Evolutionary conservation across 2,329 filamentous ascomycete species (phyloP), one percentile per base, ranked within the genome.

Genomic region (Xylariaceae sp.): DNA sequence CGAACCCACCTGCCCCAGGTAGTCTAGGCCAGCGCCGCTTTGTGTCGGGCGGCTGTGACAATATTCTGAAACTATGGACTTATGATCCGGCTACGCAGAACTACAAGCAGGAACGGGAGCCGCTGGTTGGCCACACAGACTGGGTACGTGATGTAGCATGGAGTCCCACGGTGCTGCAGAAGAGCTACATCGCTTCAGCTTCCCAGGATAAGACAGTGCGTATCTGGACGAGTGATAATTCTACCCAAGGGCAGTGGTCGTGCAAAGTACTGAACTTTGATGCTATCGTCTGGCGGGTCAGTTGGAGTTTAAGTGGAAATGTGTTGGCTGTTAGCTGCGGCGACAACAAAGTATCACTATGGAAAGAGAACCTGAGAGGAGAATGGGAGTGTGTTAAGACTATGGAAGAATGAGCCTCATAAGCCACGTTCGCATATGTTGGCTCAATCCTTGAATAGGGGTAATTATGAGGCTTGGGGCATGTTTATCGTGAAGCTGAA

Each of bases 81-180:
- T 96, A 84, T 65, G 89, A 88, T 71, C 63, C 76, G 18, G 76
- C 80, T n/a, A 74, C 76, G 6, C 77, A 84, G 67, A 74, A 72
- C 26, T 88, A 86, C 71, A 82, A 80, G 70, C 76, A 79, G 64
- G 83, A 86, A 69, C 70, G 78, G 21, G 80, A 82, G 60, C 74
- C 87, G 10, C 77, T 99, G 61, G 74, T 79, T 1, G 94, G 94
- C 59, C 94, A 99, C 74, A 82, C 84, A 5, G 94, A 97, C 76
- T 99, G 94, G 94, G 94, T 99, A 51, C 86, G 94, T 60, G 94
- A 99, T 71, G 94, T 99, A 12, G 89, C 92, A 13, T 99, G 94
- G 94, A 92, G 88, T 47, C 94, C 94, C 10, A 96, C 91, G 21
- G 89, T 97, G 52, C 80, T 99, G 55, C 89, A 92, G 66, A 96